phyloP scores from a whole-genome alignment of 2,329 filamentous ascomycete genomes.

The Venturia oleaginea region DNA sequence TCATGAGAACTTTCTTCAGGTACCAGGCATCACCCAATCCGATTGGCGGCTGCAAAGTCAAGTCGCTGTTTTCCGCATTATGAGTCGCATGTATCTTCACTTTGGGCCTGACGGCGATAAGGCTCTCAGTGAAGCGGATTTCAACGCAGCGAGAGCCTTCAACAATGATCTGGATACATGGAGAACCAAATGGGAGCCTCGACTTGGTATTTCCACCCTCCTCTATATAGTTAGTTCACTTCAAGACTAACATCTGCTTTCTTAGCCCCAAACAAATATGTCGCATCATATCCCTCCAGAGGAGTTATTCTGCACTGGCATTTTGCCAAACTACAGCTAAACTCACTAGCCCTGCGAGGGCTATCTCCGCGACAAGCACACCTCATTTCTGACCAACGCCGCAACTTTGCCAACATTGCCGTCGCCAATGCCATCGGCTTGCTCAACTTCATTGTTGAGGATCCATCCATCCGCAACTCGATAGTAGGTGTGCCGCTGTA shows the following conservation, averaged over 20 bases:
- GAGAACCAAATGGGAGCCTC: conserved; percentile 15
- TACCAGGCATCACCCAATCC: conserved; percentile 23
- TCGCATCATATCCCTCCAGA: conserved; percentile 42
- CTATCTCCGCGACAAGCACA: conserved; percentile 30
- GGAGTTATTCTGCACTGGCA: conserved; percentile 42
- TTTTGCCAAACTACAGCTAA: conserved; percentile 42
- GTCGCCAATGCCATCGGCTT: conserved; percentile 35
- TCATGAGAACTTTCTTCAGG: conserved; percentile 24
- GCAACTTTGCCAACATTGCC: conserved; percentile 32
- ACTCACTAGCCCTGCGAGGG: conserved; percentile 41
- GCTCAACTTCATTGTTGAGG: conserved; percentile 33
- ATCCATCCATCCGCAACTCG: conserved; percentile 34
- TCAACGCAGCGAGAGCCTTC: conserved; percentile 10
- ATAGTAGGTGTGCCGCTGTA: conserved; percentile 37
- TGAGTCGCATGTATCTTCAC: conserved; percentile 14
- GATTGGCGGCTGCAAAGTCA: conserved; percentile 18
- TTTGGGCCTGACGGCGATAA: conserved; percentile 15
- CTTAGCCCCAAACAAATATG: conserved; percentile 36
- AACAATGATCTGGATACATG: conserved; percentile 15
- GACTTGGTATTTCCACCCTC: conserved; percentile 11
- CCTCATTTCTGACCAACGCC: conserved; percentile 36
- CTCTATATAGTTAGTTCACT: conserved; percentile 5
- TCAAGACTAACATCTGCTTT: conserved; percentile 1
- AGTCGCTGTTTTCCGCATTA: conserved; percentile 15
- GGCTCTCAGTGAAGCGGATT: conserved; percentile 11